These are phyloP conservation scores for Tolypocladium inflatum DNA, from an alignment of 2,329 filamentous ascomycete genomes.

Conservation along the genomic window DNA sequence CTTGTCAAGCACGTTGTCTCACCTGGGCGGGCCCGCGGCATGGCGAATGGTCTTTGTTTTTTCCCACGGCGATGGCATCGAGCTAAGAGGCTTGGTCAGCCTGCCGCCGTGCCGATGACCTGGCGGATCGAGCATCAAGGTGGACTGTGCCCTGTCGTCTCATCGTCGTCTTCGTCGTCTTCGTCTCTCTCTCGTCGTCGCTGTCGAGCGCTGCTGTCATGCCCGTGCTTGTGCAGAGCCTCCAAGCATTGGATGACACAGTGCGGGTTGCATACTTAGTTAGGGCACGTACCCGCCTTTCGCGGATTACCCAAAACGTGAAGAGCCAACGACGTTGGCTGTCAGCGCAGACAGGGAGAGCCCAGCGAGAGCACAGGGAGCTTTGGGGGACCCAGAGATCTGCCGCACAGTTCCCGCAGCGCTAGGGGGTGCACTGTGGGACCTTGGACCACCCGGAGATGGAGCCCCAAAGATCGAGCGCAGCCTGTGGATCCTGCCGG, in stretches of 20 bases:
- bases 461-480: not conserved
- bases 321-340: not conserved
- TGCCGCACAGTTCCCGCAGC: constrained; percentile 5
- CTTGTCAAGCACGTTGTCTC: not conserved
- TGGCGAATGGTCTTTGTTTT: too few relatives aligned
- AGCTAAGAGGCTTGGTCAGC: not conserved
- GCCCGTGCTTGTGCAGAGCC: not conserved
- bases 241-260: not conserved
- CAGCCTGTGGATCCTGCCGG: not conserved
- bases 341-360: not conserved
- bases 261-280: not conserved
- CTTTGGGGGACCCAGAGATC: not conserved
- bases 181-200: not conserved
- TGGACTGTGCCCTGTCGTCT: not conserved
- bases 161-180: not conserved
- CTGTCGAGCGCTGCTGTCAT: not conserved
- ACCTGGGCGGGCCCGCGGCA: not conserved
- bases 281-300: not conserved
- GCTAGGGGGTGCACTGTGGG: not conserved
- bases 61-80: too few relatives aligned
- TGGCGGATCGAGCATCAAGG: not conserved
- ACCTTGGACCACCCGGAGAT: not conserved
- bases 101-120: not conserved
- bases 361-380: not conserved
- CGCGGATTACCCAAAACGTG: not conserved